A percentile compares a stretch with the other conserved stretches of the same genome.
Evolutionary conservation across 495 filamentous ascomycete species (phyloP).

Genomic region (Daldinia caldariorum): DNA sequence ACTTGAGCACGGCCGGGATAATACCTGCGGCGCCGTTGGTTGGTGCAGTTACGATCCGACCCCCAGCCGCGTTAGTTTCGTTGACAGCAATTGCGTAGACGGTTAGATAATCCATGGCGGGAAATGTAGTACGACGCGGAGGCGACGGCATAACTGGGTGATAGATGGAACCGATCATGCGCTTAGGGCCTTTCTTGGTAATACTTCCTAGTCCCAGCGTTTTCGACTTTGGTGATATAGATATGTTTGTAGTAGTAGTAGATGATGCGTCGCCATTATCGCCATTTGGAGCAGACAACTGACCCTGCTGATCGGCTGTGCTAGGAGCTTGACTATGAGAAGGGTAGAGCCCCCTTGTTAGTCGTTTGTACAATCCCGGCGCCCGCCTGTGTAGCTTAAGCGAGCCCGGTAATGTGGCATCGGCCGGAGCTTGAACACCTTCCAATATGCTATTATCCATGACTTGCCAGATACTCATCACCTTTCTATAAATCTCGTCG

Average conservation of each 20-base stretch:
- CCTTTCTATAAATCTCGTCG: constrained; percentile 47
- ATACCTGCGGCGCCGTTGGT: constrained; percentile 52
- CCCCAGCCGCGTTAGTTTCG: constrained; percentile 51
- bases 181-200: constrained; percentile 39
- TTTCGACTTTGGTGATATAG: constrained; percentile 6
- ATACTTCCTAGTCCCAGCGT: constrained; percentile 19
- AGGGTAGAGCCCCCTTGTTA: constrained; percentile 50
- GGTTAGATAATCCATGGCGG: constrained; percentile 50
- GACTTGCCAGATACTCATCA: constrained; percentile 51
- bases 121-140: constrained; percentile 48
- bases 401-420: constrained; percentile 45
- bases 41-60: constrained; percentile 52
- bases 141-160: constrained; percentile 50
- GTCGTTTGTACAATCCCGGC: constrained; percentile 46
- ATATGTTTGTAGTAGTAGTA: background rate
- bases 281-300: constrained; percentile 23
- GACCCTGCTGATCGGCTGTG: constrained; percentile 4
- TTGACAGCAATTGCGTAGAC: constrained; percentile 53
- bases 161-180: constrained; percentile 46
- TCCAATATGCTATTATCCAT: constrained; percentile 53
- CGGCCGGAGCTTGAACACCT: constrained; percentile 48
- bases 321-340: constrained; percentile 22
- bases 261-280: background rate
- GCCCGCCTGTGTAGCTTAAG: constrained; percentile 51
- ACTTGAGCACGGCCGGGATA: constrained; percentile 51